Evolutionary conservation across 805 yeast species (phyloP), one percentile per base, ranked within the genome.

Genomic region (Teunomyces atbi): DNA sequence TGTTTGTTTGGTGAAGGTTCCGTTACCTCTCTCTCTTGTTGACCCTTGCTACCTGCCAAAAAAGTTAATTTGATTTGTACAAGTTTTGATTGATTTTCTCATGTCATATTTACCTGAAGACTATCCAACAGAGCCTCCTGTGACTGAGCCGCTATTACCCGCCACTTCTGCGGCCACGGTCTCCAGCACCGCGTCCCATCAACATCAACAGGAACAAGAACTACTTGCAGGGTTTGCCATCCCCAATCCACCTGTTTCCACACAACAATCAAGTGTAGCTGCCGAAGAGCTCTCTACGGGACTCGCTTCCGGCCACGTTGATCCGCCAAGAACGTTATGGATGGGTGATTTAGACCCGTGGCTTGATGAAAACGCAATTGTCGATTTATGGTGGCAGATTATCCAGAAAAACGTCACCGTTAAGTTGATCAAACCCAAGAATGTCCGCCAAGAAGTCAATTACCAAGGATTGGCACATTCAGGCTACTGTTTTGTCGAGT

Each of bases 281-380:
- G 64, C 65, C 27, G 66, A 57, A 26, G 55, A 50, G 12, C 42
- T 46, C 16, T 39, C 42, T 15, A 46, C 46, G 6, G 45, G 36
- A 7, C 16, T 34, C 7, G 6, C 32, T 19, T 20, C 54, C 8
- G 46, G 51, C 3, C 54, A 55, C 13, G 45, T 53, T 2, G 64
- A 60, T n/a, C 73, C 78, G 12, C 89, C 95, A 20, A 74, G 85
- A 49, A 86, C 95, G 1, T 67, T 86, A 27, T 86, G 95, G 95
- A 86, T 86, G 95, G 95, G 95, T 8, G 94, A 86, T 63, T 69
- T 86, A 53, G 92, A 86, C 59, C 89, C 92, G 1, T 80, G 85
- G 79, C 79, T 85, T 57, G 89, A 84, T 59, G 94, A 86, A 60
- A 71, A 67, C 3, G 79, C 81, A 4, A 69, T 72, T 41, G 63